phyloP scores from a whole-genome alignment of 345 rosid genomes.

The Gossypium mustelinum region DNA sequence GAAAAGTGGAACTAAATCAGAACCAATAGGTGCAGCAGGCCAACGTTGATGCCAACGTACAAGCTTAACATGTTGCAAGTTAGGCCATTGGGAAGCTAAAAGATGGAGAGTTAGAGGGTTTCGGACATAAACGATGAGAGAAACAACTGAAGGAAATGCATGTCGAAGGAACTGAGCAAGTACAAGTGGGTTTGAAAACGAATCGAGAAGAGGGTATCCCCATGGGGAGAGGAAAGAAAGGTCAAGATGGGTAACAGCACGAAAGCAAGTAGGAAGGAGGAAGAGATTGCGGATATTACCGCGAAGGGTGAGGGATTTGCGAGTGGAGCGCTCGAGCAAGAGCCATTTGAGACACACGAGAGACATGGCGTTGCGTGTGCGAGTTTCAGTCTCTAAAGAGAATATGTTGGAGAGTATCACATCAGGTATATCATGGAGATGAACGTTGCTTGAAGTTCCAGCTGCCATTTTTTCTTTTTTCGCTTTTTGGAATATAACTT shows the following conservation, averaged over 20 bases:
- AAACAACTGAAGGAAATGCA: constrained; percentile 30
- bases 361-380: constrained; percentile 69
- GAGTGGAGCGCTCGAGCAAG: constrained; percentile 65
- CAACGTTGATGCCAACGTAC: constrained; percentile 41
- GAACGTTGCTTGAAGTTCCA: background rate
- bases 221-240: constrained; percentile 80
- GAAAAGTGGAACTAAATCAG: constrained; percentile 29
- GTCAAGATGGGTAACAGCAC: constrained; percentile 59
- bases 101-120: constrained; percentile 27
- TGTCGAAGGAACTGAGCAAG: constrained; percentile 25
- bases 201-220: constrained; percentile 59
- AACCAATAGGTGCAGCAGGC: constrained; percentile 15
- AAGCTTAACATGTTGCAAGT: constrained; percentile 24
- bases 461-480: background rate
- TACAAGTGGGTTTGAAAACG: constrained; percentile 21
- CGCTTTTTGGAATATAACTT: too few species aligned
- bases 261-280: constrained; percentile 54
- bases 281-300: constrained; percentile 70
- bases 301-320: constrained; percentile 73
- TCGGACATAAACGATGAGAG: constrained; percentile 31
- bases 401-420: constrained; percentile 57
- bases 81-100: constrained; percentile 36
- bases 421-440: constrained; percentile 61
- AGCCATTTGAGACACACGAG: constrained; percentile 66
- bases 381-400: constrained; percentile 47